Evolutionary conservation across 192 early-diverging fungal species (phyloP).

Genomic region (Rhizoclosmatium sp.): DNA sequence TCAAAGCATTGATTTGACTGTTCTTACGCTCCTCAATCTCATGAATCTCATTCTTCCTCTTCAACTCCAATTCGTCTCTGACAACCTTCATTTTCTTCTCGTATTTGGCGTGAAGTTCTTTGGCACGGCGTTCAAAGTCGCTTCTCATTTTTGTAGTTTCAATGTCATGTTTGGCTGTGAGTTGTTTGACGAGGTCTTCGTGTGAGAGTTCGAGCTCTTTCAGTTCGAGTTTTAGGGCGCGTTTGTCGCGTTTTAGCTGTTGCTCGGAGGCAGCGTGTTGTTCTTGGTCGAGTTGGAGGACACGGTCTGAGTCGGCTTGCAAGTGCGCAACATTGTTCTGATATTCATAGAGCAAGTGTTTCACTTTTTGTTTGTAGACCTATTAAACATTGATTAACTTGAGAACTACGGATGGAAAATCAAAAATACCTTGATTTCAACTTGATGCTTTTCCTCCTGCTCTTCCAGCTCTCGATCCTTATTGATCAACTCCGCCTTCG

Average conservation of each 20-base stretch:
- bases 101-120: conserved; percentile 68
- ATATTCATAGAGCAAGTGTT: conserved; percentile 74
- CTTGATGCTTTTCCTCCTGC: conserved; percentile 71
- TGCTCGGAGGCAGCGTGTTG: conserved; percentile 59
- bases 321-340: conserved; percentile 74
- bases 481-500: conserved; percentile 61
- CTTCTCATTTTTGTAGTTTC: conserved; percentile 61
- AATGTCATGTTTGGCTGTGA: conserved; percentile 66
- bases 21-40: conserved; percentile 77
- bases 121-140: conserved; percentile 67
- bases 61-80: conserved; percentile 67
- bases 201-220: conserved; percentile 71
- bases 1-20: conserved; percentile 71
- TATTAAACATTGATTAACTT: conserved; percentile 8
- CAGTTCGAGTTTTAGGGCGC: conserved; percentile 67
- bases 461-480: conserved; percentile 71
- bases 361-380: conserved; percentile 78
- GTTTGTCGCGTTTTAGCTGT: conserved; percentile 69
- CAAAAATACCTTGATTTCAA: conserved; percentile 65
- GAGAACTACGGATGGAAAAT: not conserved
- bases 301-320: conserved; percentile 67
- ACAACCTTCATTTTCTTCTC: conserved; percentile 71
- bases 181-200: conserved; percentile 68
- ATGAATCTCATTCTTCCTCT: conserved; percentile 72
- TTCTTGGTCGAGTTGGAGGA: conserved; percentile 63